Evolutionary conservation across 2,329 filamentous ascomycete species (phyloP).

Genomic region (Talaromyces rugulosus): DNA sequence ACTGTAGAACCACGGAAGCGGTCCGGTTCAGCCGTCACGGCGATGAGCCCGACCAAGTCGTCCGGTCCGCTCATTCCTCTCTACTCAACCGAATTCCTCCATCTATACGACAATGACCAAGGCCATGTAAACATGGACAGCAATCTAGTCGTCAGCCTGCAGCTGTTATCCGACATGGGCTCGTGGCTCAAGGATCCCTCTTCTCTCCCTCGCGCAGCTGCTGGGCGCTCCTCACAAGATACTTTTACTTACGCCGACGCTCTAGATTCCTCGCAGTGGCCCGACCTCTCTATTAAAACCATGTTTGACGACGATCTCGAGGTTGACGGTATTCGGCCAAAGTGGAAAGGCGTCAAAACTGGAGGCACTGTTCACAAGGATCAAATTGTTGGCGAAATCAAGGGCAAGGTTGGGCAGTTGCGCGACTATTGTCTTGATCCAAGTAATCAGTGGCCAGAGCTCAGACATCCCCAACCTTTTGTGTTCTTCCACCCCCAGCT

Average conservation of each 20-base stretch:
- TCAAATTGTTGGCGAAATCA: conserved; percentile 67
- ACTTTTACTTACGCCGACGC: conserved; percentile 64
- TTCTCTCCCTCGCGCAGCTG: conserved; percentile 63
- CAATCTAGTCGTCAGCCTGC: conserved; percentile 74
- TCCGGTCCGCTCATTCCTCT: conserved; percentile 57
- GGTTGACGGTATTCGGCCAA: conserved; percentile 56
- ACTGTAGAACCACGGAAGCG: conserved; percentile 60
- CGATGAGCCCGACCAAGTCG: conserved; percentile 60
- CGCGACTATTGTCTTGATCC: conserved; percentile 66
- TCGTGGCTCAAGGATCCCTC: conserved; percentile 74
- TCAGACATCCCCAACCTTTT: conserved; percentile 60
- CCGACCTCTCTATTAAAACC: conserved; percentile 49
- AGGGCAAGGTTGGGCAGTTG: conserved; percentile 70
- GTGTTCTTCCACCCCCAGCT: conserved; percentile 85
- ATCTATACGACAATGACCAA: conserved; percentile 64
- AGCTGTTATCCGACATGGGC: conserved; percentile 69
- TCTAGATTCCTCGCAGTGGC: conserved; percentile 53
- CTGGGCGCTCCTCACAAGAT: conserved; percentile 58
- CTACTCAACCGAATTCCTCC: conserved; percentile 72
- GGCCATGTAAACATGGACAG: conserved; percentile 57
- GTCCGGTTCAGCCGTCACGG: conserved; percentile 57
- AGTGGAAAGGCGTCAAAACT: conserved; percentile 61
- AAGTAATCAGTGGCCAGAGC: conserved; percentile 64
- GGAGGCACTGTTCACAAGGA: conserved; percentile 48
- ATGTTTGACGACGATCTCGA: conserved; percentile 47